These are phyloP conservation scores for Eucalyptus paniculata DNA, from an alignment of 345 rosid genomes.

Conservation along the genomic window DNA sequence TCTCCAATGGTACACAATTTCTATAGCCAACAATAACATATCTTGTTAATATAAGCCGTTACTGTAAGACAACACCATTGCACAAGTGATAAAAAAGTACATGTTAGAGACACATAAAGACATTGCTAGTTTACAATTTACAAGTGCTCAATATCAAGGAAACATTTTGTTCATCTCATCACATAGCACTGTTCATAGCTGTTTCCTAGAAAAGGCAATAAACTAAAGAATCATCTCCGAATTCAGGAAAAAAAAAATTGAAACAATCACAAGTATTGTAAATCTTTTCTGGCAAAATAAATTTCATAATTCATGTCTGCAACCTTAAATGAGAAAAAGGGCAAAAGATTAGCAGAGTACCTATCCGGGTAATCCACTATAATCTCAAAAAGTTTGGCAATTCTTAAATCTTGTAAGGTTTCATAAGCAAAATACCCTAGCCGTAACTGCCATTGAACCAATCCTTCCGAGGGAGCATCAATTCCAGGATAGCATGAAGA, in stretches of 20 bases:
- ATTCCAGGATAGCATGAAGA: constrained; percentile 34
- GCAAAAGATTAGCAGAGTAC: constrained; percentile 5
- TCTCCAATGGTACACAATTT: neutral
- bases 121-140: neutral
- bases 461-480: constrained; percentile 60
- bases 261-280: neutral
- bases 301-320: neutral
- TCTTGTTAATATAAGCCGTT: neutral
- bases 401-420: constrained; percentile 85
- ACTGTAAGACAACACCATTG: too few relatives aligned
- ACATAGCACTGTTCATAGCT: neutral
- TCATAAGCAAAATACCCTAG: constrained; percentile 91
- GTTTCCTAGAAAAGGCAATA: neutral
- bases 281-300: neutral
- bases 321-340: neutral
- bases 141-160: neutral
- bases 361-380: constrained; percentile 98
- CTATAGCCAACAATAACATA: neutral
- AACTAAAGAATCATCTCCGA: neutral
- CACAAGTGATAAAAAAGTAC: neutral
- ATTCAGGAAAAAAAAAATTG: neutral
- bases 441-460: constrained; percentile 67
- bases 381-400: constrained; percentile 82
- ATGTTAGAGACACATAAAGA: neutral
- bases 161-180: neutral